Percentiles rank a stretch among this genome's conserved stretches.
These are phyloP conservation scores for Wickerhamomyces sydowiorum DNA, from an alignment of 805 yeast genomes.

Conservation along the genomic window DNA sequence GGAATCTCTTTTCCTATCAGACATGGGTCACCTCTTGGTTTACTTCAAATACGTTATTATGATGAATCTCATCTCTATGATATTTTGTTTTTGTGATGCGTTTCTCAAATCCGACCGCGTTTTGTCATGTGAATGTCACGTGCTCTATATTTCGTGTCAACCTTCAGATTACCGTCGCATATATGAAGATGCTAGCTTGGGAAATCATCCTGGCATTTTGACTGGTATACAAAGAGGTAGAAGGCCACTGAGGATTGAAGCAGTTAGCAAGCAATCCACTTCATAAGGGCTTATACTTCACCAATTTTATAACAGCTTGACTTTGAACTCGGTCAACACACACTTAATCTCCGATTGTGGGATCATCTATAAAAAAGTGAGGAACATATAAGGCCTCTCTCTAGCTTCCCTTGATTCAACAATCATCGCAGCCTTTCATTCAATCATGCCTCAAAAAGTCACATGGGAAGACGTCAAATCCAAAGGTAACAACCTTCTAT, in stretches of 20 bases:
- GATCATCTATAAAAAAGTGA: too few relatives aligned
- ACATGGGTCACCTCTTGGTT: neutral
- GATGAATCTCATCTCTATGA: neutral
- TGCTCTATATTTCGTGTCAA: too few relatives aligned
- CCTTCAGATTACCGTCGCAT: too few relatives aligned
- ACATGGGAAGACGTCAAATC: constrained; percentile 30
- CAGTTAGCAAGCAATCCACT: too few relatives aligned
- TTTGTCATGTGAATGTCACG: neutral
- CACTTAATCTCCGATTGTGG: too few relatives aligned
- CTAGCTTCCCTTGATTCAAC: neutral
- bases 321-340: too few relatives aligned
- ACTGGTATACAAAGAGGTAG: too few relatives aligned
- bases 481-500: constrained; percentile 25
- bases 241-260: too few relatives aligned
- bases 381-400: too few relatives aligned
- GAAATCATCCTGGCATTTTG: neutral
- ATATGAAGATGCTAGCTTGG: too few relatives aligned
- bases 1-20: neutral
- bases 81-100: neutral
- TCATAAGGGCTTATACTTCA: too few relatives aligned
- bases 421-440: neutral
- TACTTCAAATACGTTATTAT: neutral
- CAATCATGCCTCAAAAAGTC: constrained; percentile 35
- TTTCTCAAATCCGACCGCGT: neutral
- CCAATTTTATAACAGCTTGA: too few relatives aligned